These are phyloP conservation scores for Cylindrodendrum hubeiense DNA, from an alignment of 2,329 filamentous ascomycete genomes.

Conservation along the genomic window DNA sequence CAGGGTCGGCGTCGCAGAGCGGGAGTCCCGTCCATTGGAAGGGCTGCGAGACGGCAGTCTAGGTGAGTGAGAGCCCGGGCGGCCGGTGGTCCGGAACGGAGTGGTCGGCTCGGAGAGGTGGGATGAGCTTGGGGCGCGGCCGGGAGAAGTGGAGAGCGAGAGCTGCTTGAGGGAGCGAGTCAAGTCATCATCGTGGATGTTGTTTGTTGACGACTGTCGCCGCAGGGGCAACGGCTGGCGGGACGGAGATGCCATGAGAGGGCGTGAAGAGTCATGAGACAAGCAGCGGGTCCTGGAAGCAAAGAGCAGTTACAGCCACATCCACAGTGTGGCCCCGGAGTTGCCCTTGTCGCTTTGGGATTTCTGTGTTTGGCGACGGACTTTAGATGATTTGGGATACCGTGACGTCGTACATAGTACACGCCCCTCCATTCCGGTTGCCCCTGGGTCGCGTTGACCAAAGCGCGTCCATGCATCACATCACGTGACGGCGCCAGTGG, in stretches of 20 bases:
- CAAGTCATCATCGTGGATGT: slow-evolving; percentile 49
- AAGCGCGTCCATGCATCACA: slow-evolving; percentile 14
- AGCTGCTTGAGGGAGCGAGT: slow-evolving; percentile 59
- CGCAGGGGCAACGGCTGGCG: slow-evolving; percentile 46
- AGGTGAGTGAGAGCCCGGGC: slow-evolving; percentile 44
- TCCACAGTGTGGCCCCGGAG: slow-evolving; percentile 6
- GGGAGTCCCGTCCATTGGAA: slow-evolving; percentile 56
- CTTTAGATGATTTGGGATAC: slow-evolving; percentile 19
- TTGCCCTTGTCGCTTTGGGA: slow-evolving; percentile 19
- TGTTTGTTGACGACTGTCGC: slow-evolving; percentile 51
- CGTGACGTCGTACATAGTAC: slow-evolving; percentile 30
- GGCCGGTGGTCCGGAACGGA: slow-evolving; percentile 55
- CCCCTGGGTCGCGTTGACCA: slow-evolving; percentile 23
- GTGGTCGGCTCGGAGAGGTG: slow-evolving; percentile 53
- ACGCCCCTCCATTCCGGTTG: slow-evolving; percentile 25
- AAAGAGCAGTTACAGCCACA: slow-evolving; percentile 5
- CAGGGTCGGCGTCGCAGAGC: slow-evolving; percentile 63
- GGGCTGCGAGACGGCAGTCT: slow-evolving; percentile 57
- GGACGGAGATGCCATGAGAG: slow-evolving; percentile 47
- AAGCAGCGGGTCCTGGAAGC: slow-evolving; percentile 13
- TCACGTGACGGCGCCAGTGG: slow-evolving; percentile 11
- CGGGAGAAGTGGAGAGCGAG: slow-evolving; percentile 53
- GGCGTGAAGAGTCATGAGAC: slow-evolving; percentile 30
- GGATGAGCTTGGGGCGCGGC: slow-evolving; percentile 43
- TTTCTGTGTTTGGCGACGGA: slow-evolving; percentile 1